These are phyloP conservation scores for Zygosaccharomyces rouxii DNA, from an alignment of 805 yeast species.

Conservation along the genomic window DNA sequence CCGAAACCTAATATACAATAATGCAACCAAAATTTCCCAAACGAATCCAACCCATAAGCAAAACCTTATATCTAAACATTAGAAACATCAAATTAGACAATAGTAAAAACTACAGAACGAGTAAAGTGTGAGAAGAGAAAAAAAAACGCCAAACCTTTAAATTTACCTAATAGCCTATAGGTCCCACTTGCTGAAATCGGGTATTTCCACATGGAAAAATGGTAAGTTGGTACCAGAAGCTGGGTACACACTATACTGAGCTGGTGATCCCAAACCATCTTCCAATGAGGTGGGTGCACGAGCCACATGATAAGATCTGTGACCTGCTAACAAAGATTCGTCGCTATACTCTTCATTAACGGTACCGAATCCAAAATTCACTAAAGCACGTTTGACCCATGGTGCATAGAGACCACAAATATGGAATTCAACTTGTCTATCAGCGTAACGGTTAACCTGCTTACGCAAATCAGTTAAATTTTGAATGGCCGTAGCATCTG, in stretches of 20 bases:
- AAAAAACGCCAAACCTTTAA: neutral
- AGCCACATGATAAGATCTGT: constrained; percentile 31
- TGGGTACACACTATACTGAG: constrained; percentile 18
- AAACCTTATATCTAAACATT: neutral
- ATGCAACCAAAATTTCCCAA: neutral
- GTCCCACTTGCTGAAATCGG: constrained; percentile 35
- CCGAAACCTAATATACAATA: neutral
- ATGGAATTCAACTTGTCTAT: constrained; percentile 82
- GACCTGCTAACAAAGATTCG: constrained; percentile 33
- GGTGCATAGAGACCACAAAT: constrained; percentile 80
- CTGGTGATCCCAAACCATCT: constrained; percentile 5
- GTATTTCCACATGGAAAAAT: constrained; percentile 36
- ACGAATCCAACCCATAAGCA: neutral
- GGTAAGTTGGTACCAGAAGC: constrained; percentile 35
- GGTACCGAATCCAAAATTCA: constrained; percentile 74
- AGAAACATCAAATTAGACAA: neutral
- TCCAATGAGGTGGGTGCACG: constrained; percentile 18
- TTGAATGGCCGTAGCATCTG: constrained; percentile 79
- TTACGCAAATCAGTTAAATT: constrained; percentile 70
- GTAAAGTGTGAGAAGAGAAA: too few species aligned
- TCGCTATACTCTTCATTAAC: constrained; percentile 39
- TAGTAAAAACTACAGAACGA: neutral
- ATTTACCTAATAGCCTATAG: constrained; percentile 8
- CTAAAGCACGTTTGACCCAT: constrained; percentile 77
- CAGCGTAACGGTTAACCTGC: constrained; percentile 68